Percentiles rank a stretch among this genome's conserved stretches.
Conservation (phyloP, 768 basidiomycete genomes). For the Suillus subalutaceus region DNA sequence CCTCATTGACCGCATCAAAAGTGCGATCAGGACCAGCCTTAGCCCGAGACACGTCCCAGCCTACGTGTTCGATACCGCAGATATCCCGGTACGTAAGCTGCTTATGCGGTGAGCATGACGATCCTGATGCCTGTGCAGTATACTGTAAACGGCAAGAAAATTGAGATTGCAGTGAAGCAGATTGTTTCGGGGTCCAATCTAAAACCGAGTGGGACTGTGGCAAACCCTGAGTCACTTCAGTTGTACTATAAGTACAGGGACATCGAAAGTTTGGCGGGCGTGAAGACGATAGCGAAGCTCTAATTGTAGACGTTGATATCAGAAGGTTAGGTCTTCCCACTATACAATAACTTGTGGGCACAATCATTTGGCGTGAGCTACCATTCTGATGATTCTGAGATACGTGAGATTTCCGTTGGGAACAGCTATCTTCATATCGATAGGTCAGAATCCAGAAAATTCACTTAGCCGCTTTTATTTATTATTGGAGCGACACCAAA, state of each 20-base stretch:
- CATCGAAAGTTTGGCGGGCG: conserved; percentile 38
- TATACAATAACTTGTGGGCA: neutral
- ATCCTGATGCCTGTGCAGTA: conserved; percentile 45
- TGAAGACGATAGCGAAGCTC: conserved; percentile 19
- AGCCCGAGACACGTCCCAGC: conserved; percentile 79
- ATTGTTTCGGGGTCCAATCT: conserved; percentile 69
- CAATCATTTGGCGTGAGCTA: neutral
- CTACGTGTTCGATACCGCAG: conserved; percentile 62
- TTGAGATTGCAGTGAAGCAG: conserved; percentile 79
- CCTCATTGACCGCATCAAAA: conserved; percentile 53
- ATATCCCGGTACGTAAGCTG: conserved; percentile 62
- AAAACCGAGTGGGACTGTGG: conserved; percentile 73
- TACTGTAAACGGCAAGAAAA: conserved; percentile 78
- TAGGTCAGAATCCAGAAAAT: no score
- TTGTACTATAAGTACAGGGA: conserved; percentile 66
- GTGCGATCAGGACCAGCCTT: conserved; percentile 57
- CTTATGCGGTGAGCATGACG: neutral
- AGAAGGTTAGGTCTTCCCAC: neutral
- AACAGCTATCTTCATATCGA: no score
- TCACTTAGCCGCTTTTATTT: no score
- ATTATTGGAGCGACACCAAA: no score
- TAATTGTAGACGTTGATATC: conserved; percentile 10
- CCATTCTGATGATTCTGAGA: neutral
- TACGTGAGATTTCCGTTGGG: neutral
- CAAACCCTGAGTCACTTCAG: conserved; percentile 68